phyloP scores from a whole-genome alignment of 164 flowering plant species.

The Litsea cubeba region DNA sequence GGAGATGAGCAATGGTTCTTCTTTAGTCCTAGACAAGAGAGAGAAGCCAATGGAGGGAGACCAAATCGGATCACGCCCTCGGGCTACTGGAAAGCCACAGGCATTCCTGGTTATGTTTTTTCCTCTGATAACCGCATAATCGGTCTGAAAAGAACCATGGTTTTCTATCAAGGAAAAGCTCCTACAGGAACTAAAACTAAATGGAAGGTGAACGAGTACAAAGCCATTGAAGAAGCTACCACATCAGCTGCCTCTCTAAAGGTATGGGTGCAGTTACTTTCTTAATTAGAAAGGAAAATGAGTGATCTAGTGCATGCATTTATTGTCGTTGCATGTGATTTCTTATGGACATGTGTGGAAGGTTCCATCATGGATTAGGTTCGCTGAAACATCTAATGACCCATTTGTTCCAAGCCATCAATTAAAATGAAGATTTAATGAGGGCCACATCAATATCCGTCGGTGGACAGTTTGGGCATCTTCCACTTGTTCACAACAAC shows the following conservation, averaged over 20 bases:
- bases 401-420: not conserved
- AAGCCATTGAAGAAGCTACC: not conserved
- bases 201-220: slow-evolving; percentile 20
- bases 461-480: not conserved
- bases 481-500: not conserved
- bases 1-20: slow-evolving; percentile 69
- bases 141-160: slow-evolving; percentile 34
- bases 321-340: no score
- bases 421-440: not conserved
- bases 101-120: slow-evolving; percentile 52
- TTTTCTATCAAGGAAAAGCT: slow-evolving; percentile 19
- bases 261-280: slow-evolving; percentile 7
- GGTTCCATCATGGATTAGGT: not conserved
- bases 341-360: not conserved
- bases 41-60: slow-evolving; percentile 61
- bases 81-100: slow-evolving; percentile 79
- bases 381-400: not conserved
- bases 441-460: not conserved
- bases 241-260: not conserved
- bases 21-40: slow-evolving; percentile 55
- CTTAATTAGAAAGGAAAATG: not conserved
- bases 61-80: slow-evolving; percentile 43
- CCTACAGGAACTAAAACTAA: slow-evolving; percentile 14
- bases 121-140: slow-evolving; percentile 34
- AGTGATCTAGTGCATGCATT: no score